Base-by-base conservation (phyloP, 495 filamentous ascomycete species). In the Astrothelium macrocarpum region DNA sequence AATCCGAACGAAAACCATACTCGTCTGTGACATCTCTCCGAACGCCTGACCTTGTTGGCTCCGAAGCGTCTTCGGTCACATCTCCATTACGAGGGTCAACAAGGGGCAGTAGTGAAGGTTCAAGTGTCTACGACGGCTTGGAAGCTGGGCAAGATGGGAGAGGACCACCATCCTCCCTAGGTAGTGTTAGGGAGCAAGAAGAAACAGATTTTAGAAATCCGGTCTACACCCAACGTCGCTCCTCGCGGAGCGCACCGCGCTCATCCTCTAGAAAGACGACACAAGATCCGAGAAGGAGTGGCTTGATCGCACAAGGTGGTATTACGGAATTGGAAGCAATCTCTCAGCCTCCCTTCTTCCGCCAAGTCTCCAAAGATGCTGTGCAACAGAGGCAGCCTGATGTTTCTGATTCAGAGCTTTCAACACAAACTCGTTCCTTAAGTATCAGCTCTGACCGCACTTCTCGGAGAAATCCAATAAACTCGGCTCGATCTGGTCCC, bases 331-430 rank as follows among this genome's bases (percentile, higher is more conserved):
- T 56, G 25, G 49, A 56, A 16, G 49, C 23, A 20, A 56, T 56
- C 25, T 12, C 49, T 29, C 49, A 56, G 25, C 49, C 49, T 20
- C 49, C 49, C 49, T 56, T 56, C 49, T 56, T 56, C 25, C 49
- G 49, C 7, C 49, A 56, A 56, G 49, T 56, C 25, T 56, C 49
- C 49, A 56, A 56, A 16, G 49, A 56, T 9, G 25, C 49, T 5
- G 25, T 29, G 25, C 49, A 20, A 11, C 49, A 56, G 10, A 56
- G 29, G n/a, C 49, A 26, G 16, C 49, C 1, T 9, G 7, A 26
- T 20, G 25, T 29, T 29, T 56, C 49, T 20, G 49, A 10, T 9
- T 56, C 49, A 10, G 23, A 56, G 49, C 20, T 56, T 26, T 20
- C 49, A 29, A 29, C 29, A 29, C 49, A 25, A 20, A 56, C 49